A percentile compares a stretch with the other conserved stretches of the same genome.
These are phyloP conservation scores for Xylaria flabelliformis DNA, from an alignment of 495 filamentous ascomycete species.

Conservation along the genomic window DNA sequence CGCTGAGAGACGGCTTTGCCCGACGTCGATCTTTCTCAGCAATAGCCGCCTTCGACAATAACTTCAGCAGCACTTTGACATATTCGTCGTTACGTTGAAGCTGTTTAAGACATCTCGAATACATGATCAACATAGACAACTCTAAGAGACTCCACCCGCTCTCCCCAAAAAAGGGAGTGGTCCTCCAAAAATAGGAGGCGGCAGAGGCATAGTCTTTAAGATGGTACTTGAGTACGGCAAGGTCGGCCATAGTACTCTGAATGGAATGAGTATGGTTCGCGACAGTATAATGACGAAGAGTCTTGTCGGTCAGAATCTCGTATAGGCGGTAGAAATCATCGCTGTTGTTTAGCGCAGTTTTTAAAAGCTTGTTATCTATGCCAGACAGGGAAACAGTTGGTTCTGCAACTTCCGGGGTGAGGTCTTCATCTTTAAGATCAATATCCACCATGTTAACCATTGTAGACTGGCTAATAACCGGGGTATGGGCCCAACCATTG, in stretches of 20 bases:
- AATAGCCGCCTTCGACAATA: constrained; percentile 75
- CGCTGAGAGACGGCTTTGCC: constrained; percentile 45
- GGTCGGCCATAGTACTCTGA: constrained; percentile 79
- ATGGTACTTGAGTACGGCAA: constrained; percentile 82
- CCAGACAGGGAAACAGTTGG: constrained; percentile 45
- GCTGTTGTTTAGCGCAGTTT: constrained; percentile 55
- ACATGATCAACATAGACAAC: constrained; percentile 81
- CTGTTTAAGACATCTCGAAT: constrained; percentile 81
- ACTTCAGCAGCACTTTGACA: constrained; percentile 71
- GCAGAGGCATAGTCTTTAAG: constrained; percentile 75
- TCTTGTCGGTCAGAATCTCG: constrained; percentile 72
- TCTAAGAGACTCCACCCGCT: constrained; percentile 82
- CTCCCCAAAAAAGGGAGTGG: constrained; percentile 82
- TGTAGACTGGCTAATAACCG: constrained; percentile 58
- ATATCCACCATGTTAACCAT: constrained; percentile 63
- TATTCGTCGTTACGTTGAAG: constrained; percentile 81
- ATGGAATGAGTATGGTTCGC: constrained; percentile 78
- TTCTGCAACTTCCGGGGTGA: constrained; percentile 26
- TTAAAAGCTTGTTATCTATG: constrained; percentile 58
- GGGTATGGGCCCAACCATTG: constrained; percentile 74
- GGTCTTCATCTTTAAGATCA: constrained; percentile 50
- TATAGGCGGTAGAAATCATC: constrained; percentile 66
- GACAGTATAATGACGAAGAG: constrained; percentile 74
- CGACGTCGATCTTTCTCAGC: constrained; percentile 57
- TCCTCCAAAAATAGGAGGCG: constrained; percentile 78